Evolutionary conservation across 2,329 filamentous ascomycete genomes (phyloP), one percentile per base, ranked within the genome.

Genomic region (Fusarium pseudocircinatum): DNA sequence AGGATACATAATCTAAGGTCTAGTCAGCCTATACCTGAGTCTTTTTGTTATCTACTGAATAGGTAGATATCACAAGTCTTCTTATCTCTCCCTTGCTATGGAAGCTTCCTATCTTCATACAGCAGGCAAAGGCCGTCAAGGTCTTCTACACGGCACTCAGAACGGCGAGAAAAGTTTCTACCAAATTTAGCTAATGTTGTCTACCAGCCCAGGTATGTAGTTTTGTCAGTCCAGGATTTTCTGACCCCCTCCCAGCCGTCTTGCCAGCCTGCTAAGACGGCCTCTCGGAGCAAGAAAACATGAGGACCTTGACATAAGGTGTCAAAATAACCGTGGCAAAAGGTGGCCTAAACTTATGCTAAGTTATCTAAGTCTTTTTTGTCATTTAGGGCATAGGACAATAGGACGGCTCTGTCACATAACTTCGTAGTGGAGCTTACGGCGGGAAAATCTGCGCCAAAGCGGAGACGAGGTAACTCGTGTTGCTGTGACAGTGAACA

Each of bases 401-500:
- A 20, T 30, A 30, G 26, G 26, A 47, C 53, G 40, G 40, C 37
- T 59, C 60, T 69, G 24, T 61, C 58, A n/a, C 39, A 53, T 18
- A 39, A 36, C 40, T 54, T 53, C 50, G 28, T 13, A 54, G 68
- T 70, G 60, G 64, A 67, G 69, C 70, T 69, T 69, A 63, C 46
- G 47, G 54, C 61, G 50, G 63, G 61, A 76, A 74, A 76, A 76
- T 69, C 74, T 76, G 74, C 67, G 70, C 59, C 46, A 58, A 54
- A 74, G 75, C 69, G 77, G 74, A 70, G 44, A 68, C 73, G 26
- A 36, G n/a, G 18, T 52, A 70, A 34, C 49, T 61, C 53, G 49
- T 72, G 77, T 82, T 82, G 79, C 79, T 78, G 75, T 79, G 80
- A 81, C 81, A 82, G 78, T 78, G 68, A 70, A 66, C 28, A 66